Base-by-base conservation (phyloP, 139 green algal genomes). In the Trebouxia sp. region DNA sequence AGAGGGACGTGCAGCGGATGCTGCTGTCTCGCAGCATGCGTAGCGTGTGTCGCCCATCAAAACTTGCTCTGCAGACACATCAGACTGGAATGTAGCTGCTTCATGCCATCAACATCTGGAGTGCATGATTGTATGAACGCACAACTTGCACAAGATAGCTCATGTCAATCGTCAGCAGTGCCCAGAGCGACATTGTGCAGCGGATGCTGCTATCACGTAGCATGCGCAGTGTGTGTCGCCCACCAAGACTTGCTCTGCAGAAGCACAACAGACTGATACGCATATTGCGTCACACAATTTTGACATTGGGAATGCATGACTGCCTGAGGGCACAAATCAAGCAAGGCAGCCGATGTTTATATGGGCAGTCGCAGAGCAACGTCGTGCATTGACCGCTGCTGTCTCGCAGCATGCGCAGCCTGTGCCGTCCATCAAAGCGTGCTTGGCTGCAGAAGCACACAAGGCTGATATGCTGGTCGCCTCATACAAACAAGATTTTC, bases 111-210 rank as follows among this genome's bases (percentile, higher is more conserved):
- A n/a, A n/a, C n/a, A n/a, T n/a, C n/a, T n/a, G n/a, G n/a, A n/a
- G n/a, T n/a, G n/a, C n/a, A n/a, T n/a, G n/a, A n/a, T n/a, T n/a
- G n/a, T n/a, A n/a, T n/a, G n/a, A n/a, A n/a, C n/a, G n/a, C n/a
- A n/a, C n/a, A n/a, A n/a, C n/a, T n/a, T n/a, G n/a, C n/a, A n/a
- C 93, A 37, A 94, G 82, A 2, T 65, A 76, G 37, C 87, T 86
- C 72, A 94, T 84, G 75, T 90, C 94, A 81, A 97, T 92, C 75
- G 94, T 83, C 35, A 92, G 93, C 80, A 97, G 83, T 5, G 93
- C 92, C 69, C 88, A 93, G 14, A 80, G 41, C 9, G 88, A 91
- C 7, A 92, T 89, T 28, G 85, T 85, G 77, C 94, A 92, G 35
- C 87, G 82, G 14, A 96, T 81, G 67, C 81, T 88, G 72, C 70